Evolutionary conservation across 2,329 filamentous ascomycete species (phyloP), one percentile per base, ranked within the genome.

Genomic region (Xylaria sp.): DNA sequence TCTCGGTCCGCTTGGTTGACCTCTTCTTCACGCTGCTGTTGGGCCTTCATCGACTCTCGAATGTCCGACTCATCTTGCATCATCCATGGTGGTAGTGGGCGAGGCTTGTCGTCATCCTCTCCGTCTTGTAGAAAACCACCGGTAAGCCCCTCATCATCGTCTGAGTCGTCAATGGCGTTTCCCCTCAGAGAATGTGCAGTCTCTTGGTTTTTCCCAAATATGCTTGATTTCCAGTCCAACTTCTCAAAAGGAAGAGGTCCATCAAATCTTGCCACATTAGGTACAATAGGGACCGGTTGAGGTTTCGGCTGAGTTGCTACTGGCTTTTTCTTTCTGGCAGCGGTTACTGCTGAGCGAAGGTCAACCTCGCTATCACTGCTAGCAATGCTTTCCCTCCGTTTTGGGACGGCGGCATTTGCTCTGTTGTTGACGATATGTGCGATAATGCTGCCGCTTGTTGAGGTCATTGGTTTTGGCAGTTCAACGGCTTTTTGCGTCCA

Each of bases 191-290:
- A 55, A n/a, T 78, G 76, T 4, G 74, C 68, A 7, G 71, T 69
- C 4, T 73, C 69, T 9, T 77, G 71, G 64, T 82, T 84, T 70
- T 83, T 84, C 4, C 80, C 80, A 68, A 89, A 89, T 1, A 89
- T 82, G 1, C 85, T 86, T 2, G 88, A 90, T 60, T 88, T 90
- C 84, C 87, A 89, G 53, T 92, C 89, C 1, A 97, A 85, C 76
- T 93, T 95, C 73, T 97, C 94, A 75, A 99, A 99, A 0, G 96
- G 96, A 4, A 99, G 80, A 0, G 94, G 93, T 0, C 95, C 95
- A 71, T 88, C 88, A 75, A 97, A 89, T 0, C 88, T 88, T 71
- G 87, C 88, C 42, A 86, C 83, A 58, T 88, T 89, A 9, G 85
- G 78, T n/a, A 80, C 75, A 2, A 82, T 75, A 21, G 81, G 77